A percentile compares a stretch with the other conserved stretches of the same genome.
Evolutionary conservation across 352 stramenopile species (phyloP).

Genomic region (Globisporangium cystogenes): DNA sequence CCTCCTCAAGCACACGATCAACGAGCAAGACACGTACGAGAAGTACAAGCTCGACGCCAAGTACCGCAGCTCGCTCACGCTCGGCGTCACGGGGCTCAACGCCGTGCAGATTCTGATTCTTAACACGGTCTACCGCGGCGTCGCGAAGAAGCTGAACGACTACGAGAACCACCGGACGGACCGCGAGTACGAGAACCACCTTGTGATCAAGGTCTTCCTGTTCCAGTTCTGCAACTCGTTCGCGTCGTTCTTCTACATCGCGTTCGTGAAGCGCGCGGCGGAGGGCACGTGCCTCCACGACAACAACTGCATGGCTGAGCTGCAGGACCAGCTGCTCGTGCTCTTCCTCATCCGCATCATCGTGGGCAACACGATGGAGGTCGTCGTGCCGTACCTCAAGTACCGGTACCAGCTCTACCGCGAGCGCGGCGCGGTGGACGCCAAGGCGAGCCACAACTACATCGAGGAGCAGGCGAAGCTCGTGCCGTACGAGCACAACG

Average conservation of each 20-base stretch:
- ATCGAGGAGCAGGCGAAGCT: slow-evolving; percentile 84
- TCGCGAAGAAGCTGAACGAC: slow-evolving; percentile 93
- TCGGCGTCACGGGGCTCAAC: slow-evolving; percentile 55
- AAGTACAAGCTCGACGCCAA: slow-evolving; percentile 19
- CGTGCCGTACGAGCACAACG: slow-evolving; percentile 73
- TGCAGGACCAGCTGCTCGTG: slow-evolving; percentile 88
- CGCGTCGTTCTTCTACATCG: slow-evolving; percentile 96
- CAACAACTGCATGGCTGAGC: slow-evolving; percentile 80
- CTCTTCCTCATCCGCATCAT: slow-evolving; percentile 92
- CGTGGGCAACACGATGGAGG: slow-evolving; percentile 88
- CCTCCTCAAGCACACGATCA: slow-evolving; percentile 66
- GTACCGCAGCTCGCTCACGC: slow-evolving; percentile 38
- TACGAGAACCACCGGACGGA: slow-evolving; percentile 92
- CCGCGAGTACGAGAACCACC: slow-evolving; percentile 83
- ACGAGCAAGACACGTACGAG: slow-evolving; percentile 31
- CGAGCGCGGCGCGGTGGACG: slow-evolving; percentile 28
- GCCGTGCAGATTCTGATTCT: slow-evolving; percentile 92
- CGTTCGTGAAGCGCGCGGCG: slow-evolving; percentile 49
- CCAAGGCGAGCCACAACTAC: slow-evolving; percentile 55
- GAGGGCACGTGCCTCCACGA: slow-evolving; percentile 76
- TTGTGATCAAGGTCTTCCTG: slow-evolving; percentile 98
- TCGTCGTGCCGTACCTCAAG: slow-evolving; percentile 83
- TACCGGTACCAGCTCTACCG: slow-evolving; percentile 61
- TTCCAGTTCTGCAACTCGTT: slow-evolving; percentile 99
- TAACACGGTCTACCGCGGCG: slow-evolving; percentile 88